Evolutionary conservation across 2,329 filamentous ascomycete species (phyloP), one percentile per base, ranked within the genome.

Genomic region (Aureobasidium sp.): DNA sequence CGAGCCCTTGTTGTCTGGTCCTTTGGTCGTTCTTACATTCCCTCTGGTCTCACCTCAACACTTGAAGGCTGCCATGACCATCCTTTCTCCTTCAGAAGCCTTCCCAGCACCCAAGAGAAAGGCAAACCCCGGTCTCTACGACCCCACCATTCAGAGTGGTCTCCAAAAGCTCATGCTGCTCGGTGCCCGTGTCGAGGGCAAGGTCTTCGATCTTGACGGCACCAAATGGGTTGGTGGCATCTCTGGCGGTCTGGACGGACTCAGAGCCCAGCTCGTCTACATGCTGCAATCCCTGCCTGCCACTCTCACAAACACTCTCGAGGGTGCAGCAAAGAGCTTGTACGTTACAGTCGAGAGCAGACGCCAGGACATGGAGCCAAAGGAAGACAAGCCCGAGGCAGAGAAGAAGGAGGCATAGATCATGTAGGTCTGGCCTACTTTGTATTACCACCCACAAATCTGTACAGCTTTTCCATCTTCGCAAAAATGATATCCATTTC

Each of bases 291-390:
- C 86, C 65, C 84, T 90, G 65, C 91, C 92, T 44, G 83, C 90
- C 61, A 86, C 87, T 63, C 75, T 99, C 61, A 89, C 91, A 29
- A 86, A 77, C 65, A 83, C 86, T n/a, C 77, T 99, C 68, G 91
- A 96, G 73, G 86, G 89, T 60, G 85, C 89, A 53, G 82, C 87
- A 63, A 90, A 87, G 80, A 92, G 84, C 71, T 72, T 99, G 68
- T 97, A 93, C 81, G 81, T 96, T 65, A 90, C 93, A 13, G 78
- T 99, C 69, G 93, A 97, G 79, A 85, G 89, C 53, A 81, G 93
- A 73, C 86, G 86, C 75, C 84, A 80, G 53, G 88, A 93, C 77
- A 75, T 99, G 73, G 91, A 97, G 70, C 27, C 58, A n/a, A 55
- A 55, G 29, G 52, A 55, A 44, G 87, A 90, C 67, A 50, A 63